Evolutionary conservation across 2,329 filamentous ascomycete genomes (phyloP), one percentile per base, ranked within the genome.

Genomic region (Thelonectria discophora): DNA sequence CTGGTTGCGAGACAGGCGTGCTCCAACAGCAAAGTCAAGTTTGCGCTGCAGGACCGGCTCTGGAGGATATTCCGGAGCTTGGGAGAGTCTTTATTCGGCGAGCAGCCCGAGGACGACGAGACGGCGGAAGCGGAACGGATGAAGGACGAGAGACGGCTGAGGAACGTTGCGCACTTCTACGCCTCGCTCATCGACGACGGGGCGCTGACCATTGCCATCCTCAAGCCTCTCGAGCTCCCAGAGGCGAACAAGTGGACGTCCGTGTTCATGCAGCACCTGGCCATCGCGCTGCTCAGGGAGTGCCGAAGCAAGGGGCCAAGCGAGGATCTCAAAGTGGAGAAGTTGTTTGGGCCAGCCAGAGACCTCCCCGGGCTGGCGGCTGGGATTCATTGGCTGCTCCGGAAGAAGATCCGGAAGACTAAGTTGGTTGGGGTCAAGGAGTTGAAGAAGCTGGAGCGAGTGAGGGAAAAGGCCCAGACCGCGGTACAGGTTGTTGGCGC

Each of bases 11-110:
- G 86, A 49, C 89, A 89, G 65, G 83, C 97, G 9, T 96, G 93
- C 43, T 48, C 65, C 3, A 91, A 94, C 62, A 88, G 88, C 67
- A 88, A 88, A 69, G 84, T 96, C 67, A 87, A 88, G 63, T 94
- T 94, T 79, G 89, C 92, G 1, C 96, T 98, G 73, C 92, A 95
- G 73, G 93, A 94, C 70, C 87, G 90, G 8, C 81, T 98, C 1
- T 97, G 94, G 89, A 92, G 91, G 69, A 82, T 94, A 10, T 96
- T 97, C 77, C 89, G 90, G 70, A 85, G 88, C 37, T 86, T 97
- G 77, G 94, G 93, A n/a, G 94, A 97, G 76, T 86, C 85, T 2
- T 85, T 91, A 37, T 90, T 91, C 46, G 88, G 87, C 6, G 88
- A 88, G 40, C 85, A 84, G 15, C 81, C 82, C 3, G 86, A 88